Percentiles rank a stretch among this genome's conserved stretches.
Conservation (phyloP, 208 protist genomes). For the Endotrypanum monterogeii region DNA sequence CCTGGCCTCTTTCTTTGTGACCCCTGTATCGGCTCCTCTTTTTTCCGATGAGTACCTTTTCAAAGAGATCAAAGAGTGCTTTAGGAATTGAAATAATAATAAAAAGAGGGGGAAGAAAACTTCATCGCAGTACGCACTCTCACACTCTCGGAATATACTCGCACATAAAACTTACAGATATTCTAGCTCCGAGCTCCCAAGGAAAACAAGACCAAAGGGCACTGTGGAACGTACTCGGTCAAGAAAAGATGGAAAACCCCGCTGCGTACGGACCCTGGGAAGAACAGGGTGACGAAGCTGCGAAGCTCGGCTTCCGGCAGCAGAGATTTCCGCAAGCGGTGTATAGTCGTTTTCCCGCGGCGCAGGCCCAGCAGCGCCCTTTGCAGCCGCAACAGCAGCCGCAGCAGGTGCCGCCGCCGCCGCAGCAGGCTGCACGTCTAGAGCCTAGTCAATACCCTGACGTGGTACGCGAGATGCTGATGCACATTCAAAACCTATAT, state of each 20-base stretch:
- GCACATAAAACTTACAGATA: neutral
- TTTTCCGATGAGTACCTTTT: no score
- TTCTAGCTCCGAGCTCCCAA: neutral
- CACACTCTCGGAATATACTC: neutral
- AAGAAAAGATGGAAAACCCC: neutral
- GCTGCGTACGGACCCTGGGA: constrained; percentile 5
- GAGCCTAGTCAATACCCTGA: constrained; percentile 33
- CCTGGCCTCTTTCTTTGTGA: no score
- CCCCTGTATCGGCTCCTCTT: neutral
- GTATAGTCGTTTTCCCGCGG: constrained; percentile 5
- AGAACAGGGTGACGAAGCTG: neutral
- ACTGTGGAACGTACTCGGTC: no score
- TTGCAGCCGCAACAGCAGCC: constrained; percentile 23
- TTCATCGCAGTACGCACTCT: neutral
- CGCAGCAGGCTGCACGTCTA: constrained; percentile 16
- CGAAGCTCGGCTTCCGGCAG: constrained; percentile 11
- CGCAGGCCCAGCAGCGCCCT: constrained; percentile 5
- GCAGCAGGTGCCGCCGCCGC: constrained; percentile 14
- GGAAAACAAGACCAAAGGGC: neutral
- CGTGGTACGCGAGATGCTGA: constrained; percentile 34
- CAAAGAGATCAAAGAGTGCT: no score
- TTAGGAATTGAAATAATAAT: no score
- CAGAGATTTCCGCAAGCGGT: constrained; percentile 1
- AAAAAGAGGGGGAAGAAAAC: no score
- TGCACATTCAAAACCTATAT: constrained; percentile 66